Base-by-base conservation (phyloP, 371 early-diverging fungal species). In the Syncephalis plumigaleata region DNA sequence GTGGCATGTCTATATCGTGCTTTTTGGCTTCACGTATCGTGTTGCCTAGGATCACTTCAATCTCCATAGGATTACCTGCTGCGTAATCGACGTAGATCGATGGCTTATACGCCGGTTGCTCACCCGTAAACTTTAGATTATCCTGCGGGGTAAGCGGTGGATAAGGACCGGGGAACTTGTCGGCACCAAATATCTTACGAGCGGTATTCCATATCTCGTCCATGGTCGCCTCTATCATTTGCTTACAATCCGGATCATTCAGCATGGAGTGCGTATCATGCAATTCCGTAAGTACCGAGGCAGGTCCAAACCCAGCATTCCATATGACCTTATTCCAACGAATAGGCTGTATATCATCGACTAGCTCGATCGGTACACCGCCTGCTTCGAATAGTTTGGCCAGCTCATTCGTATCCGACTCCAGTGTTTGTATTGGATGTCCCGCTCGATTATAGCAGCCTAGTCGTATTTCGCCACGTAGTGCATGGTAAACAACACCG, bases 271-370 rank as follows among this genome's bases (percentile, higher is more conserved):
- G 63, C 11, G 78, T 78, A 16, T 75, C 70, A 53, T 61, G 53
- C 53, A 79, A 67, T 5, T 81, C 77, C 0, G 79, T 65, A 1
- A 80, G 54, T 1, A 84, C 73, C 26, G 81, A 79, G 1, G 80
- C 63, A 0, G 83, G 77, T 39, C 23, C 1, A 23, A 39, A 36
- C 0, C 15, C 38, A 18, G 52, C 61, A 58, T 57, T 67, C 84
- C 87, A 85, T n/a, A 82, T 74, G 3, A 84, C 49, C 54, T 91
- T 91, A 45, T 76, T 75, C 88, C 88, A 88, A 7, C 88, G 76
- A 18, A 69, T 62, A 8, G 55, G 55, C 58, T 83, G 81, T 45
- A 90, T 70, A 44, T 80, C 73, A 13, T 71, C 68, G 0, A 70
- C 55, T 9, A 61, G 46, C 44, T 61, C 45, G 13, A 62, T 60